These are phyloP conservation scores for Microdochium paspali DNA, from an alignment of 2,329 filamentous ascomycete species.

Conservation along the genomic window DNA sequence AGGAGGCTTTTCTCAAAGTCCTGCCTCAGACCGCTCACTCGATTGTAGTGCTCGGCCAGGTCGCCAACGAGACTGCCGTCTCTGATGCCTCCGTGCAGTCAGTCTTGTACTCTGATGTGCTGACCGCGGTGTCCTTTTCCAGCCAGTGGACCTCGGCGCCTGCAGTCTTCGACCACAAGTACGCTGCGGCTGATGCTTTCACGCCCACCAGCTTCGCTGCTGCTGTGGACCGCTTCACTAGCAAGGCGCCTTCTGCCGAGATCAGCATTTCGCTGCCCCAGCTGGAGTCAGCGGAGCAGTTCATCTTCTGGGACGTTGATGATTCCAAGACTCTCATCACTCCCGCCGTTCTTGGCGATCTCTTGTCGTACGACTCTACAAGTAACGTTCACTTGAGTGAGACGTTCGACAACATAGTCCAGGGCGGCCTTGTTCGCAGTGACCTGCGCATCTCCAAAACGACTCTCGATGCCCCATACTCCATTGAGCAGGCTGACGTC, in stretches of 20 bases:
- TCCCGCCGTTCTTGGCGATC: constrained; percentile 46
- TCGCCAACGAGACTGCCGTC: constrained; percentile 62
- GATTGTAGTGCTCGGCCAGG: constrained; percentile 83
- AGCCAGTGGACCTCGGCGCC: constrained; percentile 54
- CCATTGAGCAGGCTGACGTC: constrained; percentile 69
- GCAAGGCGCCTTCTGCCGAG: constrained; percentile 40
- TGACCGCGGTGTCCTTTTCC: constrained; percentile 76
- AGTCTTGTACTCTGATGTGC: constrained; percentile 82
- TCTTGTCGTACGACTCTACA: constrained; percentile 64
- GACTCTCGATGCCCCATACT: constrained; percentile 76
- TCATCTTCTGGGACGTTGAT: constrained; percentile 89
- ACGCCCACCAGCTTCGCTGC: constrained; percentile 45
- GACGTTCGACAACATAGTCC: constrained; percentile 54
- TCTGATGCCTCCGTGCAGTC: constrained; percentile 71
- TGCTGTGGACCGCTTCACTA: constrained; percentile 38
- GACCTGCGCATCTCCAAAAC: constrained; percentile 79
- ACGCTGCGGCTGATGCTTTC: constrained; percentile 56
- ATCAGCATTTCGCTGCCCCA: constrained; percentile 26
- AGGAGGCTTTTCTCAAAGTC: constrained; percentile 81
- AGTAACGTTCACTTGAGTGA: constrained; percentile 53
- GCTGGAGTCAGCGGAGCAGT: constrained; percentile 63
- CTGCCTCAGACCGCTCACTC: constrained; percentile 68
- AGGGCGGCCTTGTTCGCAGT: constrained; percentile 72
- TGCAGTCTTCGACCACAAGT: constrained; percentile 77
- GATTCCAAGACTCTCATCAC: constrained; percentile 58